Percentiles rank a stretch among this genome's conserved stretches.
phyloP scores from a whole-genome alignment of 78 protist species.

The Tieghemostelium lacteum region DNA sequence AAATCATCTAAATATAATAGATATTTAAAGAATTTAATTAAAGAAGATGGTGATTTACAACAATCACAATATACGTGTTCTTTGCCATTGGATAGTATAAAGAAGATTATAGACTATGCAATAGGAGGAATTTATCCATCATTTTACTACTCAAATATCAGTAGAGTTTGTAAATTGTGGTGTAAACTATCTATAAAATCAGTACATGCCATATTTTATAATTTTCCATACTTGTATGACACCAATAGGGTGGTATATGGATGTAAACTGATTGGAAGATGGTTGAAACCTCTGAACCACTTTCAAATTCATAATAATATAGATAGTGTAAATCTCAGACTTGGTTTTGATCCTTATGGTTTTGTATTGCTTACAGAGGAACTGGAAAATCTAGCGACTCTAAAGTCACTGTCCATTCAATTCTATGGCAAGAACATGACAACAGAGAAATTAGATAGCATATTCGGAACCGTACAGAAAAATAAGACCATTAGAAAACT shows the following conservation, averaged over 20 bases:
- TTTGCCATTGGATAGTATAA: not conserved
- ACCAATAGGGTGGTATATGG: not conserved
- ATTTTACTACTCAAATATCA: not conserved
- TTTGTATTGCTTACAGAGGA: not conserved
- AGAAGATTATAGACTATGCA: not conserved
- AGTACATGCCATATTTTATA: not conserved
- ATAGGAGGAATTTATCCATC: not conserved
- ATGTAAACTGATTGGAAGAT: not conserved
- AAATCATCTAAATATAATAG: not conserved
- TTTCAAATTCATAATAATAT: not conserved
- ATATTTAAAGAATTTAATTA: too few relatives aligned
- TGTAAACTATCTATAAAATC: not conserved
- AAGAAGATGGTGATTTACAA: not conserved
- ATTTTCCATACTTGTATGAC: not conserved
- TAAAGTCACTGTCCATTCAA: not conserved
- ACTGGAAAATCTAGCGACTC: not conserved
- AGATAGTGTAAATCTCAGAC: not conserved
- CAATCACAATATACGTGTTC: not conserved
- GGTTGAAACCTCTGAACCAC: not conserved
- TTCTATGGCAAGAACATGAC: too few relatives aligned
- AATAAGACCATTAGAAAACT: too few relatives aligned
- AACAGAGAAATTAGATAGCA: too few relatives aligned
- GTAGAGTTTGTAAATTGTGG: conserved; percentile 10
- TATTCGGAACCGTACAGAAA: too few relatives aligned
- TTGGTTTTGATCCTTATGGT: not conserved